Conservation (phyloP, 768 basidiomycete genomes). For the Fomitopsis serialis region DNA sequence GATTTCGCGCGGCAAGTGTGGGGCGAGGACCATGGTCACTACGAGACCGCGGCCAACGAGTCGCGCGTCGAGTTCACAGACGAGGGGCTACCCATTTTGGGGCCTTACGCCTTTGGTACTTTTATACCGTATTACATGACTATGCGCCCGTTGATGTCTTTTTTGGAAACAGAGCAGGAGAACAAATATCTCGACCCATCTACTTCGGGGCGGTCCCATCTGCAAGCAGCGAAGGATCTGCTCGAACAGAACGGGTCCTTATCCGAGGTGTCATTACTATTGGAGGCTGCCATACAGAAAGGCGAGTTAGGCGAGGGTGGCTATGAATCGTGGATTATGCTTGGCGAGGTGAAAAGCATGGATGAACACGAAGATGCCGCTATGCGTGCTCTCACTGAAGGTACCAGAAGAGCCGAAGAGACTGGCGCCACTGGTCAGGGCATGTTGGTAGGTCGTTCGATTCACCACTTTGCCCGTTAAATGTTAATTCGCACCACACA, state of each 20-base stretch:
- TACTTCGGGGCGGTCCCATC: conserved; percentile 39
- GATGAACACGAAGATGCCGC: conserved; percentile 83
- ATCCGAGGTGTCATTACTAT: conserved; percentile 77
- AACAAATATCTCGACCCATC: conserved; percentile 65
- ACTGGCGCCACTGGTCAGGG: conserved; percentile 62
- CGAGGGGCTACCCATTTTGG: conserved; percentile 72
- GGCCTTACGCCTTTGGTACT: conserved; percentile 75
- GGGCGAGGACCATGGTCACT: conserved; percentile 49
- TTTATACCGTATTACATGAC: neutral
- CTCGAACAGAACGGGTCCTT: conserved; percentile 80
- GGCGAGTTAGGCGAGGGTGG: conserved; percentile 77
- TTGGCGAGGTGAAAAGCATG: conserved; percentile 88
- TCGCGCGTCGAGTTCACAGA: conserved; percentile 50
- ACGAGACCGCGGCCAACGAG: conserved; percentile 25
- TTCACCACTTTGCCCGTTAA: neutral
- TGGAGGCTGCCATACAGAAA: conserved; percentile 87
- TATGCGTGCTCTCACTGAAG: conserved; percentile 73
- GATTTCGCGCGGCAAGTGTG: conserved; percentile 58
- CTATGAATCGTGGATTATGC: conserved; percentile 87
- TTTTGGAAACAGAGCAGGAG: conserved; percentile 45
- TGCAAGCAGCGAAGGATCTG: conserved; percentile 72
- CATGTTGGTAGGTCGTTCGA: conserved; percentile 58
- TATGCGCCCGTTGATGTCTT: neutral
- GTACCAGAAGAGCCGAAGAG: conserved; percentile 60
- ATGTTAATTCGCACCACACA: conserved; percentile 27